Conservation (phyloP, 805 yeast genomes). For the Ogataea chonburiensis region DNA sequence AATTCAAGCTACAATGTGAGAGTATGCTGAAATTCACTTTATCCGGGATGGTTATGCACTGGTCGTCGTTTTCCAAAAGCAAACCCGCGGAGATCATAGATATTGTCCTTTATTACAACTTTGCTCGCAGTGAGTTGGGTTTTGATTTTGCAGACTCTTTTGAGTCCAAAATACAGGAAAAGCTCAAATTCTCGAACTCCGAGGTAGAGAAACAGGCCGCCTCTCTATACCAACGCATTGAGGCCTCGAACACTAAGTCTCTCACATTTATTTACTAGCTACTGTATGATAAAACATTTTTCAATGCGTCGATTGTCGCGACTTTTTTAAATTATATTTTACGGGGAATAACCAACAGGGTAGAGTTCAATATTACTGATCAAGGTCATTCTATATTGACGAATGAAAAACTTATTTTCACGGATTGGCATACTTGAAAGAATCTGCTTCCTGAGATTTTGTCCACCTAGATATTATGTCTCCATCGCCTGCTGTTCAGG, state of each 20-base stretch:
- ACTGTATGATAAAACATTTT: too few species aligned
- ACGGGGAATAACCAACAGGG: conserved; percentile 7
- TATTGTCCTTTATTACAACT: conserved; percentile 2
- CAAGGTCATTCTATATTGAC: too few species aligned
- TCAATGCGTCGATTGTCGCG: conserved; percentile 5
- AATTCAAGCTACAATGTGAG: conserved; percentile 3
- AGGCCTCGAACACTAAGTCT: not conserved
- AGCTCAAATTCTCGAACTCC: not conserved
- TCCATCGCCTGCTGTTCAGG: conserved; percentile 1
- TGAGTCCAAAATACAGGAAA: not conserved
- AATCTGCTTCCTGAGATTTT: too few species aligned
- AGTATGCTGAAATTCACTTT: conserved; percentile 3
- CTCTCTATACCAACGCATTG: not conserved
- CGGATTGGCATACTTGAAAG: too few species aligned
- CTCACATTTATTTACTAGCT: too few species aligned
- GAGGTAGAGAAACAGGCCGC: not conserved
- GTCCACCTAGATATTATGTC: not conserved
- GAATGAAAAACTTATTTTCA: not conserved
- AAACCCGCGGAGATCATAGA: not conserved
- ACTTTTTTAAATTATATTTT: too few species aligned
- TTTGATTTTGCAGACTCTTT: not conserved
- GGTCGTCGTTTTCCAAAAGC: conserved; percentile 6
- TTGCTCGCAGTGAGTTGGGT: not conserved
- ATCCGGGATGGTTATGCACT: conserved; percentile 4
- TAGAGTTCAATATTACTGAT: conserved; percentile 1